Percentiles rank a stretch among this genome's conserved stretches.
phyloP scores from a whole-genome alignment of 768 basidiomycete genomes.

The Leccinum disarticulatum region DNA sequence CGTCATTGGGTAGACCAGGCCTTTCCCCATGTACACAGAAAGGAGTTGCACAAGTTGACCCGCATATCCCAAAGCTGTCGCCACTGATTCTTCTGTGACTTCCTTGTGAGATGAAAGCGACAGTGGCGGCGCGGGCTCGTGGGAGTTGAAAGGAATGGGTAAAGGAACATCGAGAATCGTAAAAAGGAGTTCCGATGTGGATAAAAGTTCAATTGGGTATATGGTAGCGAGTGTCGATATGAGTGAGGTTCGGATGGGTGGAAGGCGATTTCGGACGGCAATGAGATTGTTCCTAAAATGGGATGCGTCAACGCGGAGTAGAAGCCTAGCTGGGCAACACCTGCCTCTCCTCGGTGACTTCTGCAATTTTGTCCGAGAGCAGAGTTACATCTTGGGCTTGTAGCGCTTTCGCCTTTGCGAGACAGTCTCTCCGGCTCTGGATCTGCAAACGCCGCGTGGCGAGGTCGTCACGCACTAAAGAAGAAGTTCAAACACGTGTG shows the following conservation, averaged over 20 bases:
- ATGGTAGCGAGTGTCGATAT: slow-evolving; percentile 71
- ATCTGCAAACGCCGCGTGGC: slow-evolving; percentile 45
- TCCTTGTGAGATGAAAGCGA: slow-evolving; percentile 61
- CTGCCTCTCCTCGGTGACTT: slow-evolving; percentile 42
- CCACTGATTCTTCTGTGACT: slow-evolving; percentile 82
- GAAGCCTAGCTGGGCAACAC: slow-evolving; percentile 9
- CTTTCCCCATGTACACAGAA: slow-evolving; percentile 72
- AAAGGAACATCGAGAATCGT: slow-evolving; percentile 86
- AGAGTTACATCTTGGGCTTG: slow-evolving; percentile 33
- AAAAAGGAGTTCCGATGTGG: slow-evolving; percentile 84
- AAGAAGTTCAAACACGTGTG: slow-evolving; percentile 13
- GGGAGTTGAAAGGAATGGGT: slow-evolving; percentile 73
- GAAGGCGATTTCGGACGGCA: slow-evolving; percentile 48
- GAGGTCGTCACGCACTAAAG: slow-evolving; percentile 45
- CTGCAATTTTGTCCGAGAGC: slow-evolving; percentile 30
- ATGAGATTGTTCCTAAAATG: slow-evolving; percentile 45
- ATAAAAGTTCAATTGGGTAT: slow-evolving; percentile 87
- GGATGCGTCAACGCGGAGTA: slow-evolving; percentile 16
- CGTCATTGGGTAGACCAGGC: slow-evolving; percentile 85
- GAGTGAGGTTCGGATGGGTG: slow-evolving; percentile 58
- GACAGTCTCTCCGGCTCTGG: slow-evolving; percentile 44
- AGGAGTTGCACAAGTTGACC: slow-evolving; percentile 85
- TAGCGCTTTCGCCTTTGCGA: slow-evolving; percentile 44
- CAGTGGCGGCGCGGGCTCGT: slow-evolving; percentile 84
- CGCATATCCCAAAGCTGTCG: slow-evolving; percentile 88